Percentiles rank a stretch among this genome's conserved stretches.
phyloP scores from a whole-genome alignment of 2,329 filamentous ascomycete species.

The Sarocladiaceae sp. region DNA sequence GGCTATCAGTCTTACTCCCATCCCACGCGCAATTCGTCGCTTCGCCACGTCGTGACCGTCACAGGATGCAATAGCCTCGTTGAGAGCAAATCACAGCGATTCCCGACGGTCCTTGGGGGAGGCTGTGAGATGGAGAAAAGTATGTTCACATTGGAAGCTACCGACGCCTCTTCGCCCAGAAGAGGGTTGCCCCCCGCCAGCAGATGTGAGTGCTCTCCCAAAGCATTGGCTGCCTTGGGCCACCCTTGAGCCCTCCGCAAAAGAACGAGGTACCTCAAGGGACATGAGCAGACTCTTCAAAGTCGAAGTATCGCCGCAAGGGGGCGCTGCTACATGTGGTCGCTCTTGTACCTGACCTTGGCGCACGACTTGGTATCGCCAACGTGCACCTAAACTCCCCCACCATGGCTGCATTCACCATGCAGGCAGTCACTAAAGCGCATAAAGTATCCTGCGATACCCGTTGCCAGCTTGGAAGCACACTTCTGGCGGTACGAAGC shows the following conservation, averaged over 20 bases:
- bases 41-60: no score
- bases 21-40: no score
- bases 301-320: background rate
- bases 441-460: slow-evolving; percentile 1
- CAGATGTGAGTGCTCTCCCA: background rate
- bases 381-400: background rate
- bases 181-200: background rate
- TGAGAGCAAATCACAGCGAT: no score
- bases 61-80: no score
- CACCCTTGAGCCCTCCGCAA: background rate
- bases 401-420: no score
- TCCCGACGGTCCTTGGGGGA: background rate
- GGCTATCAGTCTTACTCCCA: background rate
- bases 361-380: background rate
- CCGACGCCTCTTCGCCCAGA: background rate
- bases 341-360: background rate
- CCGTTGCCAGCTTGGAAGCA: no score
- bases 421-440: no score
- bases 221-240: background rate
- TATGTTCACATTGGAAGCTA: background rate
- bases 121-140: background rate
- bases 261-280: background rate
- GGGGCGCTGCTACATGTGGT: background rate
- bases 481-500: background rate
- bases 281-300: background rate